Evolutionary conservation across 78 protist species (phyloP).

Genomic region (Bodo saltans): DNA sequence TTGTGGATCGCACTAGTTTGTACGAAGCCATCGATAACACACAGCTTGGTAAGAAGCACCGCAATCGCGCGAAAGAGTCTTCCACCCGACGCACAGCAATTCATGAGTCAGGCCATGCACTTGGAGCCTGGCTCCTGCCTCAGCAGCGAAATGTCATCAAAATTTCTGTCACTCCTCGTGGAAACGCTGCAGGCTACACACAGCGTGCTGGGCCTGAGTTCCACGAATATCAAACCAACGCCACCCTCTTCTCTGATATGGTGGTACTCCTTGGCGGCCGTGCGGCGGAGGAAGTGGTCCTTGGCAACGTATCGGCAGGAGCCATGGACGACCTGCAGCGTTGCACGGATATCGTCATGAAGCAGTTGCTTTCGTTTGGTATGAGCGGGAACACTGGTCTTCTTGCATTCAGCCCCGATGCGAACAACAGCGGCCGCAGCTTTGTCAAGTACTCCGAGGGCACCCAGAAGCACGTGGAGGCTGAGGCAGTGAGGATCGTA

Average conservation of each 20-base stretch:
- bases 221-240: conserved; percentile 14
- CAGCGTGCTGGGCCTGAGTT: conserved; percentile 87
- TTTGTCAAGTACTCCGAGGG: conserved; percentile 58
- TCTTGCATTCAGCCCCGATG: conserved; percentile 52
- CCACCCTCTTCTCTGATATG: conserved; percentile 35
- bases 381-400: conserved; percentile 73
- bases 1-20: conserved; percentile 62
- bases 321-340: conserved; percentile 81
- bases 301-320: conserved; percentile 77
- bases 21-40: conserved; percentile 91
- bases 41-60: conserved; percentile 71
- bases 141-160: conserved; percentile 87
- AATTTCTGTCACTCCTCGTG: conserved; percentile 91
- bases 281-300: conserved; percentile 72
- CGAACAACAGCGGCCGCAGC: neutral
- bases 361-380: conserved; percentile 62
- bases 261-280: conserved; percentile 86
- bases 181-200: conserved; percentile 89
- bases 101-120: conserved; percentile 98
- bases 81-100: conserved; percentile 79
- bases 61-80: conserved; percentile 32
- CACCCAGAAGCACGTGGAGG: conserved; percentile 65
- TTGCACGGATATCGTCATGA: conserved; percentile 76
- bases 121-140: conserved; percentile 91
- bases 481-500: conserved; percentile 23